phyloP scores from a whole-genome alignment of 116 monocot species.

The Posidonia oceanica region DNA sequence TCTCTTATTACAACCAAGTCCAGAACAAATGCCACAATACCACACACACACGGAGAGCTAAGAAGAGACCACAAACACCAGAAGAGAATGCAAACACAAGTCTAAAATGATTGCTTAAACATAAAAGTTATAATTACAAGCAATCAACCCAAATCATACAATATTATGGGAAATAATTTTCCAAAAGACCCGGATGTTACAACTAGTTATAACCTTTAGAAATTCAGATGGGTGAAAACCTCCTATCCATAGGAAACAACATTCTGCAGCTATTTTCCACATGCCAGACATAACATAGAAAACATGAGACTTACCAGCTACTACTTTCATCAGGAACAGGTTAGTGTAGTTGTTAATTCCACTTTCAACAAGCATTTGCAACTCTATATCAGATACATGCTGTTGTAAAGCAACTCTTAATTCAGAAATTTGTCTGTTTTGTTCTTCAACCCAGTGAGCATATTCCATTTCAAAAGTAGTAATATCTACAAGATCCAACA shows the following conservation, averaged over 20 bases:
- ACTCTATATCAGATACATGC: constrained; percentile 64
- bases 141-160: too few relatives aligned
- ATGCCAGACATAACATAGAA: constrained; percentile 94
- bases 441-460: constrained; percentile 79
- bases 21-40: too few relatives aligned
- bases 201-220: constrained; percentile 44
- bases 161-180: too few relatives aligned
- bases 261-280: constrained; percentile 70
- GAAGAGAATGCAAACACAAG: too few relatives aligned
- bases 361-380: constrained; percentile 66
- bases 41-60: too few relatives aligned
- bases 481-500: constrained; percentile 19
- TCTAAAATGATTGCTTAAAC: too few relatives aligned
- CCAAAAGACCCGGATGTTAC: too few relatives aligned
- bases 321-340: constrained; percentile 62
- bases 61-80: too few relatives aligned
- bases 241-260: constrained; percentile 90
- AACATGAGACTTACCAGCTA: constrained; percentile 67
- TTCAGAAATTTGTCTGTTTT: constrained; percentile 45
- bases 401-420: constrained; percentile 54
- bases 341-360: constrained; percentile 55
- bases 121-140: too few relatives aligned
- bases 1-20: too few relatives aligned
- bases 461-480: constrained; percentile 82
- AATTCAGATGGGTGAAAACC: constrained; percentile 89